phyloP scores from a whole-genome alignment of 2,329 filamentous ascomycete species.

The Fusarium siculi region DNA sequence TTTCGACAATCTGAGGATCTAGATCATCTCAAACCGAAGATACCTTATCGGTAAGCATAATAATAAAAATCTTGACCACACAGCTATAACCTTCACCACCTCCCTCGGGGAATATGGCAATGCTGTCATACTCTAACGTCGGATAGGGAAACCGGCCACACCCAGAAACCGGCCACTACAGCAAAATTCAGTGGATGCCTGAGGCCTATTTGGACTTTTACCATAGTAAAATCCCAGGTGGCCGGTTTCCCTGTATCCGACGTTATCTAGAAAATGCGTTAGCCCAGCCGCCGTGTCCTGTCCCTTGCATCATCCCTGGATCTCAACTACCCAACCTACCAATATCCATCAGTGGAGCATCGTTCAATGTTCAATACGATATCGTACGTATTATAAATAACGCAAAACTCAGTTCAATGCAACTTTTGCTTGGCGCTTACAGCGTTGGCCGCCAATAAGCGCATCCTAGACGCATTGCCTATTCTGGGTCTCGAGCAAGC shows the following conservation, averaged over 20 bases:
- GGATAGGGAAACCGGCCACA: too few species aligned
- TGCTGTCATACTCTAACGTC: background rate
- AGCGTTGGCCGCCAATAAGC: conserved; percentile 22
- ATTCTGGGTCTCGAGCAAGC: conserved; percentile 6
- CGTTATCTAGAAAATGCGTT: background rate
- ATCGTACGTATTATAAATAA: conserved; percentile 7
- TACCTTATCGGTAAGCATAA: background rate
- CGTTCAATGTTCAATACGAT: conserved; percentile 8
- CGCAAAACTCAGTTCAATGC: conserved; percentile 1
- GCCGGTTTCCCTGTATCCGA: too few species aligned
- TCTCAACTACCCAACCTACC: background rate
- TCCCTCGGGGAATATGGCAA: background rate
- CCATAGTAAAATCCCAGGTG: too few species aligned
- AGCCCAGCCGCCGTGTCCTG: background rate
- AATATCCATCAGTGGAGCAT: background rate
- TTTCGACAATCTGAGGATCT: background rate
- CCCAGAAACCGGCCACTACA: too few species aligned
- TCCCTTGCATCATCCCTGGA: background rate
- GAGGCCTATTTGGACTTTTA: too few species aligned
- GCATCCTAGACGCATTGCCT: conserved; percentile 20
- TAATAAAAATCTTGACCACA: background rate
- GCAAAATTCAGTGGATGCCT: too few species aligned
- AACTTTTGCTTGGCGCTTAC: conserved; percentile 13
- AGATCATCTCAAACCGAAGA: background rate
- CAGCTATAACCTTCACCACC: background rate